Evolutionary conservation across 2,329 filamentous ascomycete species (phyloP).

Genomic region (Exserohilum rostratum): DNA sequence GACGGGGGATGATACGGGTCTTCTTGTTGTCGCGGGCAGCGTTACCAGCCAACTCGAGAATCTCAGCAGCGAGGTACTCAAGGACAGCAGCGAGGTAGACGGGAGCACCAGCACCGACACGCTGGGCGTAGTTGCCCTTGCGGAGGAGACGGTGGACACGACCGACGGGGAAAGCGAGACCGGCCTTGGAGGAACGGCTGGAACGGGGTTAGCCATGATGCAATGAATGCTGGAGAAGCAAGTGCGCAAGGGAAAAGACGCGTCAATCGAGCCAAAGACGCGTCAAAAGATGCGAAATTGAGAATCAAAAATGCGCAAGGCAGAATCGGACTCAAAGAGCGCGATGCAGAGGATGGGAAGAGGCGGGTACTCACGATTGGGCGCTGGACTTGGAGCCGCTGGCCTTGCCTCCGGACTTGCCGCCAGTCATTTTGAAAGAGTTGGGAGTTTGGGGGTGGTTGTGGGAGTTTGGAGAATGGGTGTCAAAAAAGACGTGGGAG

Average conservation of each 20-base stretch:
- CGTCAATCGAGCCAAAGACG: constrained; percentile 23
- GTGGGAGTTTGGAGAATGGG: constrained; percentile 42
- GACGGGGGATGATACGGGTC: constrained; percentile 99
- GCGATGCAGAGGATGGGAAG: constrained; percentile 20
- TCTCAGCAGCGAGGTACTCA: constrained; percentile 98
- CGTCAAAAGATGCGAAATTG: constrained; percentile 9
- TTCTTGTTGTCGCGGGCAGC: constrained; percentile 99
- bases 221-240: constrained; percentile 26
- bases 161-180: constrained; percentile 97
- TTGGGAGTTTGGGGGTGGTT: constrained; percentile 48
- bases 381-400: constrained; percentile 94
- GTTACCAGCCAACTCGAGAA: constrained; percentile 98
- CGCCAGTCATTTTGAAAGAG: constrained; percentile 94
- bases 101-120: constrained; percentile 96
- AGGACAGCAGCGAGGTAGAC: constrained; percentile 97
- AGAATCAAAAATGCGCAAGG: constrained; percentile 8
- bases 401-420: constrained; percentile 99
- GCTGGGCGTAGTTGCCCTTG: constrained; percentile 99
- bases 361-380: constrained; percentile 80
- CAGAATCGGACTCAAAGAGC: constrained; percentile 4
- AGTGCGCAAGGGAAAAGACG: constrained; percentile 28
- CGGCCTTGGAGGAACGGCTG: constrained; percentile 98
- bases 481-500: constrained; percentile 25
- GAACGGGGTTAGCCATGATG: constrained; percentile 37
- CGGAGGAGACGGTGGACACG: constrained; percentile 98